Evolutionary conservation across 352 stramenopile species (phyloP), one percentile per base, ranked within the genome.

Genomic region (Saprolegnia parasitica): DNA sequence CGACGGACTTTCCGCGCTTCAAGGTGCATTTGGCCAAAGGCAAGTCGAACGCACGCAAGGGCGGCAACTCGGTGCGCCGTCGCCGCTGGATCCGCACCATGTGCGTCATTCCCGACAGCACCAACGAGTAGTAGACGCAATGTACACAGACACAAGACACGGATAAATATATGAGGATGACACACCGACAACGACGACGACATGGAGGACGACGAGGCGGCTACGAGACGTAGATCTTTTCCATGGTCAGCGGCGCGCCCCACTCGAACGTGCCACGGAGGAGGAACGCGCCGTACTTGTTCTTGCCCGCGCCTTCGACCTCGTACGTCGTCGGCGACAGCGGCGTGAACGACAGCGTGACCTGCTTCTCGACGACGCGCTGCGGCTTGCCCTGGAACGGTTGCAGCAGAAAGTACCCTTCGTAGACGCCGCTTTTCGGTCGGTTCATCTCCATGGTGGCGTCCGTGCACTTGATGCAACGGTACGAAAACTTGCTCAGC

Each of bases 81-180:
- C 86, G 86, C 55, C 84, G 86, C 47, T 94, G 86, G 86, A 92
- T 92, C 50, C 84, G 86, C 40, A 94, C 91, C 79, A 94, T 94
- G 86, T 70, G 63, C 40, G 21, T 70, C 9, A 42, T 54, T 49
- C 39, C 46, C 49, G 63, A 60, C 29, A 35, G 29, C n/a, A n/a
- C 49, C n/a, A 40, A 40, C 5, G 13, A 63, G 18, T 47, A 63
- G 16, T 47, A 46, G 9, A 18, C 18, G 23, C 18, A 24, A n/a
- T 35, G 20, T 42, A 47, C n/a, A 42, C n/a, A n/a, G n/a, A n/a
- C n/a, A n/a, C n/a, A n/a, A n/a, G n/a, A n/a, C n/a, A n/a, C n/a
- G n/a, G 24, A 63, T 63, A 63, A 63, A 63, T 42, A 58, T 58
- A 58, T 16, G n/a, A n/a, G n/a, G n/a, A n/a, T n/a, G n/a, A n/a